Evolutionary conservation across 2,329 filamentous ascomycete species (phyloP).

Genomic region (Diaporthe vexans): DNA sequence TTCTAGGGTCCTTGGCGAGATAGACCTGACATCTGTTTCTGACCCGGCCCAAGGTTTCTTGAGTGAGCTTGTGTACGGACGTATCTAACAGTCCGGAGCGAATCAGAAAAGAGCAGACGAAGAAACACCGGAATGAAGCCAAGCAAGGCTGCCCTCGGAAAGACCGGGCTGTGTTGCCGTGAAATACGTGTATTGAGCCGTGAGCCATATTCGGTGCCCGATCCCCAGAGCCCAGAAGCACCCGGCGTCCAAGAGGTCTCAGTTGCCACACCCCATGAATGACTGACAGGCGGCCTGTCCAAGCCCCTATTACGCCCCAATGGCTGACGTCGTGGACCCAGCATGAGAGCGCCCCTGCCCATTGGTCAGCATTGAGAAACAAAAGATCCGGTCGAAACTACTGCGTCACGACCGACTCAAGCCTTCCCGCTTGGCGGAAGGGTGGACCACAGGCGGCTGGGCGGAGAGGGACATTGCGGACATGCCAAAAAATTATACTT

Average conservation of each 20-base stretch:
- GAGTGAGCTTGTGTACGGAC: conserved; percentile 15
- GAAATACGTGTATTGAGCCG: neutral
- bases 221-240: conserved; percentile 2
- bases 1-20: conserved; percentile 31
- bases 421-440: conserved; percentile 23
- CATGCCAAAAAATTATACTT: neutral
- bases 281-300: conserved; percentile 6
- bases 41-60: neutral
- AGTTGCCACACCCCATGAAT: conserved; percentile 25
- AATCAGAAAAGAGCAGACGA: neutral
- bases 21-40: conserved; percentile 28
- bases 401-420: conserved; percentile 26
- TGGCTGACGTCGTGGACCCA: conserved; percentile 15
- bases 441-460: conserved; percentile 1
- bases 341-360: neutral
- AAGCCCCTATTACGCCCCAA: neutral
- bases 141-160: conserved; percentile 1
- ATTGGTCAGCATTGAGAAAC: conserved; percentile 28
- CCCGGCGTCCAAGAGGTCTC: neutral
- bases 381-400: conserved; percentile 25
- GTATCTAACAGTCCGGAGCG: neutral
- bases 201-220: conserved; percentile 1
- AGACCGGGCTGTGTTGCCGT: neutral
- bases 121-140: conserved; percentile 15
- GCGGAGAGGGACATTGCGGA: neutral